phyloP scores from a whole-genome alignment of 352 stramenopile genomes.

The Phytophthora pisi region DNA sequence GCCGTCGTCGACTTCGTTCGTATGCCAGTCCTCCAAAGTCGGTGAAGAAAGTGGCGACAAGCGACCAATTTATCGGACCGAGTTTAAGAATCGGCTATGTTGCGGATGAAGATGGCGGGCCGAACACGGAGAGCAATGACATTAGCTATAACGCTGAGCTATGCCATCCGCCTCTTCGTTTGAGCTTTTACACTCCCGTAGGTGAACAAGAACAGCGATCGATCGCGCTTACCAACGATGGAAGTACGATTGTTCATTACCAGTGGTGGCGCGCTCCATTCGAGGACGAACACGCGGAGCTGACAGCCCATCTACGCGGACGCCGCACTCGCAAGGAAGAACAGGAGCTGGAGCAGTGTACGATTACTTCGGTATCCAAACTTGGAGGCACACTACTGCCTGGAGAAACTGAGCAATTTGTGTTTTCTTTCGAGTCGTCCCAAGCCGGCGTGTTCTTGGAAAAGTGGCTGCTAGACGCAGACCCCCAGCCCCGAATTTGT shows the following conservation, averaged over 20 bases:
- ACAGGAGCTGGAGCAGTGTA: conserved; percentile 22
- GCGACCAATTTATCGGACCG: conserved; percentile 18
- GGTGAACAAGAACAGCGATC: conserved; percentile 45
- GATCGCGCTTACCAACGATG: conserved; percentile 54
- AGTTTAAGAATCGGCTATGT: conserved; percentile 28
- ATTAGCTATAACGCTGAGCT: not conserved
- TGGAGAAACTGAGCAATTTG: conserved; percentile 52
- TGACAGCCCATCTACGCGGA: conserved; percentile 39
- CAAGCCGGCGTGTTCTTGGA: conserved; percentile 64
- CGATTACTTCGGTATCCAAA: conserved; percentile 53
- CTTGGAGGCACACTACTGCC: conserved; percentile 58
- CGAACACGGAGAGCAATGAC: not conserved
- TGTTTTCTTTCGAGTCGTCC: conserved; percentile 64
- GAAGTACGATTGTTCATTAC: conserved; percentile 61
- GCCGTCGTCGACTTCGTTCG: conserved; percentile 18
- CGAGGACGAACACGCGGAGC: conserved; percentile 23
- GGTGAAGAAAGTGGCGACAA: not conserved
- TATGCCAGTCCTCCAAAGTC: conserved; percentile 10
- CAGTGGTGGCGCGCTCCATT: conserved; percentile 57
- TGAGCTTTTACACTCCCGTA: conserved; percentile 57
- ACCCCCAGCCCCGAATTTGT: conserved; percentile 42
- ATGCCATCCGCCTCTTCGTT: conserved; percentile 19
- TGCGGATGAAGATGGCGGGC: conserved; percentile 18
- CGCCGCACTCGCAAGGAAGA: conserved; percentile 25
- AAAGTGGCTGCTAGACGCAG: conserved; percentile 70